A percentile compares a stretch with the other conserved stretches of the same genome.
Evolutionary conservation across 2,329 filamentous ascomycete genomes (phyloP).

Genomic region (Penicillium sp.): DNA sequence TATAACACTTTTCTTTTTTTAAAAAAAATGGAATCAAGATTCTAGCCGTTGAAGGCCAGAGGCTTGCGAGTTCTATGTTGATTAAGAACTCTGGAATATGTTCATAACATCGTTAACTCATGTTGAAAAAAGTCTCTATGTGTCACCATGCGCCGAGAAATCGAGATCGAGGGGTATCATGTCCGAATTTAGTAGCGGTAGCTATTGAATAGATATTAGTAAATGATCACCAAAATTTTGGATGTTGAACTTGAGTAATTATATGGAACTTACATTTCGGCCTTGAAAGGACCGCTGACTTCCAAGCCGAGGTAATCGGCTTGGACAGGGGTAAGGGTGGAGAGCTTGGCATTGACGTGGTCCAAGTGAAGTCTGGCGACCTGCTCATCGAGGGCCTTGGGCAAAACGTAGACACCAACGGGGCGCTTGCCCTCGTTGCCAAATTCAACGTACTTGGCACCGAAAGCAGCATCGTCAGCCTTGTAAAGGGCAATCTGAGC

Average conservation of each 20-base stretch:
- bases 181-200: constrained; percentile 62
- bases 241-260: not conserved
- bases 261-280: constrained; percentile 65
- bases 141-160: constrained; percentile 34
- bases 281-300: constrained; percentile 90
- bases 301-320: constrained; percentile 90
- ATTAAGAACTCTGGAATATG: constrained; percentile 43
- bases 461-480: constrained; percentile 79
- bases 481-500: constrained; percentile 99
- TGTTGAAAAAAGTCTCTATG: constrained; percentile 51
- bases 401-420: constrained; percentile 90
- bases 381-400: constrained; percentile 99
- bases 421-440: constrained; percentile 87
- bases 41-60: constrained; percentile 61
- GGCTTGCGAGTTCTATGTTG: constrained; percentile 46
- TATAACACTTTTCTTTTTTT: constrained; percentile 31
- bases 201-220: constrained; percentile 32
- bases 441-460: constrained; percentile 94
- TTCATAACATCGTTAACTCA: constrained; percentile 60
- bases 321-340: constrained; percentile 78
- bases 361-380: constrained; percentile 89
- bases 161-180: constrained; percentile 19
- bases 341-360: constrained; percentile 93
- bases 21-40: constrained; percentile 9
- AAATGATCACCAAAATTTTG: not conserved